Evolutionary conservation across 2,329 filamentous ascomycete species (phyloP), one percentile per base, ranked within the genome.

Genomic region (Beauveria pseudobassiana): DNA sequence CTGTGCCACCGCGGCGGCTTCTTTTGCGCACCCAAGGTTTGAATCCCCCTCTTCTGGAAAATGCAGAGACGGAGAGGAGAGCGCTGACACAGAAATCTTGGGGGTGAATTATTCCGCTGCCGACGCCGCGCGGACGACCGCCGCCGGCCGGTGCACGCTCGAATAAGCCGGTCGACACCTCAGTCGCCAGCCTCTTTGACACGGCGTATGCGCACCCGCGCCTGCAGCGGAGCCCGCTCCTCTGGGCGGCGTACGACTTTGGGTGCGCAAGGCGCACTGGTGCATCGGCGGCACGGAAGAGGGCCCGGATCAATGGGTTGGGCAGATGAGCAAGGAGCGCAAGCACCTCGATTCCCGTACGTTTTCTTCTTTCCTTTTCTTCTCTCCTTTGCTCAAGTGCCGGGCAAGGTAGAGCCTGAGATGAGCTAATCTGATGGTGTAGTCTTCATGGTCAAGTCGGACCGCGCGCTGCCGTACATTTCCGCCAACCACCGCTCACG

Each of bases 131-230:
- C 48, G 46, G 62, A 34, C 34, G 43, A 24, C 77, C 75, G 5
- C 76, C 76, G 2, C 78, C 79, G 70, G 75, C 75, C 62, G 16
- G 62, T 48, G 18, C 61, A 8, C 58, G 50, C 1, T 73, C 70
- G 9, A 78, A 78, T 51, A 78, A 80, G 45, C 79, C 80, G 0
- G 73, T 79, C 16, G 80, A 82, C 64, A 74, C 76, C 3, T 75
- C 76, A 1, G 71, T 77, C 1, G 78, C 78, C 10, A 80, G 78
- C 59, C 67, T 82, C 5, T 81, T 82, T 63, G 79, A 82, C 63
- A 81, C 80, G 0, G 77, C 78, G 5, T 82, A 82, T 59, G 75
- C 78, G 5, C 79, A 80, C n/a, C 76, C 77, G 0, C 62, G 75
- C 3, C 69, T 82, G 0, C 76, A 78, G 62, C 72, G 73, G n/a